Conservation (phyloP, 106 monocot genomes). For the Acorus calamus region DNA sequence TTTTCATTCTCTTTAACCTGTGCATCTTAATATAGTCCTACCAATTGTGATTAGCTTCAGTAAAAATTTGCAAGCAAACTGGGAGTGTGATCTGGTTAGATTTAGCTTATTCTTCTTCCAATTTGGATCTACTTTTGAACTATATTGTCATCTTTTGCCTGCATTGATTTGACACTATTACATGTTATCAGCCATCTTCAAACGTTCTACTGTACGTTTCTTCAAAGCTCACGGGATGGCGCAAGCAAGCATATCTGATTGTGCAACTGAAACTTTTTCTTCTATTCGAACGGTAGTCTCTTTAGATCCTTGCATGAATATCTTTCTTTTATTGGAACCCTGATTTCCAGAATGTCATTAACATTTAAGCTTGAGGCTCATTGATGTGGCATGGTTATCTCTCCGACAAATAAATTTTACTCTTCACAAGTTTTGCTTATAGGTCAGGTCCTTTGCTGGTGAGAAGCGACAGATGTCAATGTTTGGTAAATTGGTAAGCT, state of each 20-base stretch:
- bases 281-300: slow-evolving; percentile 69
- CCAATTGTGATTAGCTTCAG: too few species aligned
- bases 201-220: slow-evolving; percentile 80
- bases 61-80: too few species aligned
- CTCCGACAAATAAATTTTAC: neutral
- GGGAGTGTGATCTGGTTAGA: too few species aligned
- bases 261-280: slow-evolving; percentile 94
- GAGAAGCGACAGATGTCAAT: slow-evolving; percentile 85
- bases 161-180: neutral
- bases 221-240: slow-evolving; percentile 81
- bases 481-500: slow-evolving; percentile 75
- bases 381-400: too few species aligned
- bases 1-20: too few species aligned
- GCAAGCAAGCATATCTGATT: slow-evolving; percentile 90
- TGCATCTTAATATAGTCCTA: too few species aligned
- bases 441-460: slow-evolving; percentile 97
- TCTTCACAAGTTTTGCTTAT: slow-evolving; percentile 3
- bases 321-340: neutral
- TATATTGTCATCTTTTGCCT: too few species aligned
- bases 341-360: neutral
- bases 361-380: too few species aligned
- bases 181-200: slow-evolving; percentile 63
- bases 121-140: too few species aligned
- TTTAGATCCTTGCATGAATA: slow-evolving; percentile 3
- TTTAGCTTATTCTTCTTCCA: too few species aligned